A percentile compares a stretch with the other conserved stretches of the same genome.
phyloP scores from a whole-genome alignment of 352 stramenopile genomes.

The Thalassiosira ordinaria region DNA sequence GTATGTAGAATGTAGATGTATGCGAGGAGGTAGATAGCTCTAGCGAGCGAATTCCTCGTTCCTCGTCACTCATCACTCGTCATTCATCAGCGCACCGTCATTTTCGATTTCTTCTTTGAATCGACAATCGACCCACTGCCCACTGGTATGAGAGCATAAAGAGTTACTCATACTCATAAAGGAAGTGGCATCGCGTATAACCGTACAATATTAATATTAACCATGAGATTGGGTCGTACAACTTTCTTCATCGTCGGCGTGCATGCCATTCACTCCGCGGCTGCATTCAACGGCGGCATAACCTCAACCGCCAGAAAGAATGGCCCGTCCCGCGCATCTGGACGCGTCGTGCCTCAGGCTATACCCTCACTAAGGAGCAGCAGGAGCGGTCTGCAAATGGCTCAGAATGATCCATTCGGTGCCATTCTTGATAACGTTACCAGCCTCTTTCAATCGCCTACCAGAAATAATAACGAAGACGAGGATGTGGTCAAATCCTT shows the following conservation, averaged over 20 bases:
- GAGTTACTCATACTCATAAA: too few relatives aligned
- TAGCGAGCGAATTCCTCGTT: too few relatives aligned
- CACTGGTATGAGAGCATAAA: too few relatives aligned
- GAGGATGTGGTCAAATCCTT: constrained; percentile 32
- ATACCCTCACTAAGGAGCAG: background rate
- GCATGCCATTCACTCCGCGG: background rate
- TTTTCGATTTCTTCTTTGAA: too few relatives aligned
- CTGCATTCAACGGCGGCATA: background rate
- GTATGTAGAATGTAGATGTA: too few relatives aligned
- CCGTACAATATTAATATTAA: too few relatives aligned
- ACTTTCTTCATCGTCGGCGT: background rate
- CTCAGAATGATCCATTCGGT: constrained; percentile 4
- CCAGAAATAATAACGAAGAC: background rate
- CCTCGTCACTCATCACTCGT: too few relatives aligned
- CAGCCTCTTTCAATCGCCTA: constrained; percentile 2
- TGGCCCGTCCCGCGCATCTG: background rate
- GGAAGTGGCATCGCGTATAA: too few relatives aligned
- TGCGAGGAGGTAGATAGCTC: too few relatives aligned
- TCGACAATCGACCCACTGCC: too few relatives aligned
- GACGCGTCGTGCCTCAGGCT: background rate
- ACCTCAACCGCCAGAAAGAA: background rate
- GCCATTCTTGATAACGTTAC: background rate
- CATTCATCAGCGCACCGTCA: too few relatives aligned
- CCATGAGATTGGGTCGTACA: too few relatives aligned
- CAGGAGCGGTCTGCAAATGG: background rate